Conservation (phyloP, 371 early-diverging fungal genomes). For the Amoeboaphelidium protococcarum region DNA sequence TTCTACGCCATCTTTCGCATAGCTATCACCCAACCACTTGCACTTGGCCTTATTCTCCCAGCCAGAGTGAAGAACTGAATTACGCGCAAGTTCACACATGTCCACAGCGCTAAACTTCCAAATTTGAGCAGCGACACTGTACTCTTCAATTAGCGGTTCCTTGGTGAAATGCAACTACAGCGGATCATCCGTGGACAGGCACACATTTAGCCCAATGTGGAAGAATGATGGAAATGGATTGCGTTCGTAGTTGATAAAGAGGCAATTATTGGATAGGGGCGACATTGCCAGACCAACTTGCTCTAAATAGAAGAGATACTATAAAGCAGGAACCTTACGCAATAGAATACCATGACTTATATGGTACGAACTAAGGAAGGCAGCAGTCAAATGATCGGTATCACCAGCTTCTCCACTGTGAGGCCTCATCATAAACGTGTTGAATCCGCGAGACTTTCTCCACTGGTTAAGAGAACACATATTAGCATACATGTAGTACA, state of each 20-base stretch:
- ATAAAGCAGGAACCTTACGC: conserved; percentile 84
- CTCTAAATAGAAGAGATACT: conserved; percentile 75
- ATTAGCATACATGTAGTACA: conserved; percentile 88
- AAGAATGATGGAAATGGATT: conserved; percentile 86
- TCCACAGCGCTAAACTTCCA: conserved; percentile 83
- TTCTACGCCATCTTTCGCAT: conserved; percentile 40
- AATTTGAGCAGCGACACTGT: conserved; percentile 93
- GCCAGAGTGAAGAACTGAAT: conserved; percentile 79
- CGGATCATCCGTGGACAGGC: conserved; percentile 92
- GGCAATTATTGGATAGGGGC: conserved; percentile 90
- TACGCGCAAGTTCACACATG: conserved; percentile 92
- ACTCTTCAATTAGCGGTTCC: conserved; percentile 96
- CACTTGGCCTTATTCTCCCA: conserved; percentile 71
- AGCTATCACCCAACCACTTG: conserved; percentile 72
- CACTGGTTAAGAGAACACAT: conserved; percentile 59
- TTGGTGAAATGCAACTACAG: conserved; percentile 95
- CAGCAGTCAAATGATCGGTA: conserved; percentile 76
- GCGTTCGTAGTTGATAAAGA: conserved; percentile 84
- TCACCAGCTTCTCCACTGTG: conserved; percentile 96
- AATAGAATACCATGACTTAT: conserved; percentile 90
- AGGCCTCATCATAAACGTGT: conserved; percentile 81
- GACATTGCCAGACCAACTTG: conserved; percentile 97
- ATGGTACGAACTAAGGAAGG: conserved; percentile 67
- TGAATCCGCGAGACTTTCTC: conserved; percentile 48
- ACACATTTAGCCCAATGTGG: conserved; percentile 84